phyloP scores from a whole-genome alignment of 2,329 filamentous ascomycete species.

The Claviceps africana region DNA sequence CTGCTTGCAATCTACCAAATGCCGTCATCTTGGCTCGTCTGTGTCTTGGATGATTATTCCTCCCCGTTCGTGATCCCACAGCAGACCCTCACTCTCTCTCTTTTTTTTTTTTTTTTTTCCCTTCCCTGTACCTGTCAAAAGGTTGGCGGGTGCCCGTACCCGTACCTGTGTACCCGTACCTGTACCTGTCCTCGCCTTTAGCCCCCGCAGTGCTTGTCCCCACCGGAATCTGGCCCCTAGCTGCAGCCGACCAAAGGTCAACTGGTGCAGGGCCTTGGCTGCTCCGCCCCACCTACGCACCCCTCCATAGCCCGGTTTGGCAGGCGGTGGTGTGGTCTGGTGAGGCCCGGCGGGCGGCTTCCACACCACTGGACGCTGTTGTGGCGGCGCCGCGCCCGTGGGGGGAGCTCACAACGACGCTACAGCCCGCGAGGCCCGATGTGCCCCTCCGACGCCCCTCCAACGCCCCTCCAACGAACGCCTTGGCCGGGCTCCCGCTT shows the following conservation, averaged over 20 bases:
- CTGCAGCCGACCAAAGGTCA: neutral
- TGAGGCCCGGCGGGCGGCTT: no score
- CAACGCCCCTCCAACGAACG: no score
- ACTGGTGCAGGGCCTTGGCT: neutral
- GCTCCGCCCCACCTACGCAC: no score
- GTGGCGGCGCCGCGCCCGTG: neutral
- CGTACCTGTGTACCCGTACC: neutral
- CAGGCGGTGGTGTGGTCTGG: neutral
- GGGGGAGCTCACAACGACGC: neutral
- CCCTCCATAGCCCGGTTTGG: neutral
- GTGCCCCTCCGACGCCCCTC: neutral
- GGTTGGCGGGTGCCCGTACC: no score
- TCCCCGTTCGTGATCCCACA: neutral
- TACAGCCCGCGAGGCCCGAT: neutral
- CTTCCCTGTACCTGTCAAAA: neutral
- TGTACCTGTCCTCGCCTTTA: neutral
- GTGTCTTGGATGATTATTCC: no score
- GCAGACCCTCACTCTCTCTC: neutral
- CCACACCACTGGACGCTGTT: neutral
- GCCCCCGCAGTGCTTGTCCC: neutral
- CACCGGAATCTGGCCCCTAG: constrained; percentile 1
- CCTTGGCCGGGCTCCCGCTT: neutral
- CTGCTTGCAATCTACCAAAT: neutral
- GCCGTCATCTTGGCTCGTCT: no score
- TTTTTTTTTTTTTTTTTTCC: neutral